Conservation (phyloP, 2,329 filamentous ascomycete species). For the Calonectria montana region DNA sequence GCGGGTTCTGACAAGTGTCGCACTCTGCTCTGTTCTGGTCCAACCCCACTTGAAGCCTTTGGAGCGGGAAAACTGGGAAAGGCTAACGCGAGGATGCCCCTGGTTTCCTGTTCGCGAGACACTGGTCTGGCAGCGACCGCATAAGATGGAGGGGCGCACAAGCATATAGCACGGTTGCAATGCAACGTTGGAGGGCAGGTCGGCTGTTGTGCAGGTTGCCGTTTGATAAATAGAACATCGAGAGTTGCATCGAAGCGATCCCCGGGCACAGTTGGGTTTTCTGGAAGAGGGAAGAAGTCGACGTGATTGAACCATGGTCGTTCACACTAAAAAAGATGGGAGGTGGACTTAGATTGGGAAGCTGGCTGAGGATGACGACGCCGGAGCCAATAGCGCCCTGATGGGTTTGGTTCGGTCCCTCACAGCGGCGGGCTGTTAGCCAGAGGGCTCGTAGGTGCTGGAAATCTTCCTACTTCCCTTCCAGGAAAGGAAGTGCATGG, state of each 20-base stretch:
- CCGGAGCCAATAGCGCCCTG: background rate
- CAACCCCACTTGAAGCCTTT: slow-evolving; percentile 16
- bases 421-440: background rate
- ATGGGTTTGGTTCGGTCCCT: background rate
- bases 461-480: background rate
- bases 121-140: slow-evolving; percentile 39
- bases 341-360: background rate
- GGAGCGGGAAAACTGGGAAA: slow-evolving; percentile 9
- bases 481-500: background rate
- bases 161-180: background rate
- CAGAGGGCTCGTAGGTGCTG: background rate
- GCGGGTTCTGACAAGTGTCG: slow-evolving; percentile 8
- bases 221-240: background rate
- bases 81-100: slow-evolving; percentile 18
- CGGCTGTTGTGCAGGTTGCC: background rate
- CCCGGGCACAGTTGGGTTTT: background rate
- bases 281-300: background rate
- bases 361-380: background rate
- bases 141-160: background rate
- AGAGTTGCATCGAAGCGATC: background rate
- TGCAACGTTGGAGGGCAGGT: background rate
- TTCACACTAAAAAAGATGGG: background rate
- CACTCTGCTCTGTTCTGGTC: background rate
- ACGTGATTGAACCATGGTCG: background rate
- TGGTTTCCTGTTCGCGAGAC: slow-evolving; percentile 34